Conservation (phyloP, 2,329 filamentous ascomycete genomes). For the Talaromyces verruculosus region DNA sequence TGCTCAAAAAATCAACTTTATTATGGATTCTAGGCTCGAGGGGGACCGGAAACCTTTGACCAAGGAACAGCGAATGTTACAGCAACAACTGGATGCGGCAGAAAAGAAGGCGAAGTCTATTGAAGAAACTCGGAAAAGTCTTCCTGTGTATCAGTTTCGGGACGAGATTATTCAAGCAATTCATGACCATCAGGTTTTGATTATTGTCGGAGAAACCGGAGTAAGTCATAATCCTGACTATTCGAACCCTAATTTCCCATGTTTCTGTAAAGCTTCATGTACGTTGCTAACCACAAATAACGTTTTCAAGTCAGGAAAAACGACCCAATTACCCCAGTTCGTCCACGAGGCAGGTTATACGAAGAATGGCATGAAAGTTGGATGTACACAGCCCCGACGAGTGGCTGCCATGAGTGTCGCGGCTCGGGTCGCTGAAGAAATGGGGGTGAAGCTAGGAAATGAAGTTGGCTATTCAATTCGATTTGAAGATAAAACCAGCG, state of each 20-base stretch:
- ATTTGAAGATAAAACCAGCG: slow-evolving; percentile 87
- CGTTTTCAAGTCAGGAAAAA: slow-evolving; percentile 58
- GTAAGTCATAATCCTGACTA: neutral
- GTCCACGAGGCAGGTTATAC: slow-evolving; percentile 89
- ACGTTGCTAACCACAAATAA: neutral
- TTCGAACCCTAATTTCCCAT: neutral
- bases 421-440: slow-evolving; percentile 91
- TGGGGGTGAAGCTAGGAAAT: slow-evolving; percentile 83
- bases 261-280: neutral
- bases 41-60: slow-evolving; percentile 71
- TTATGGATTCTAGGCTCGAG: slow-evolving; percentile 69
- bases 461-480: slow-evolving; percentile 94
- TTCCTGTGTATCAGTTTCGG: slow-evolving; percentile 87
- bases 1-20: slow-evolving; percentile 81
- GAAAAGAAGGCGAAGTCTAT: slow-evolving; percentile 87
- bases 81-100: slow-evolving; percentile 80
- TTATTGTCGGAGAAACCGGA: slow-evolving; percentile 93
- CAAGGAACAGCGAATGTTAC: slow-evolving; percentile 74
- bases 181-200: slow-evolving; percentile 79
- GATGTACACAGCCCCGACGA: slow-evolving; percentile 89
- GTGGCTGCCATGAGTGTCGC: slow-evolving; percentile 98
- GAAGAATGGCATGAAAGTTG: slow-evolving; percentile 78
- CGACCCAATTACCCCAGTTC: slow-evolving; percentile 92
- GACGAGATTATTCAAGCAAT: slow-evolving; percentile 84
- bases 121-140: slow-evolving; percentile 82